Percentiles rank a stretch among this genome's conserved stretches.
Evolutionary conservation across 164 flowering plant species (phyloP).

Genomic region (Echeveria elegans): DNA sequence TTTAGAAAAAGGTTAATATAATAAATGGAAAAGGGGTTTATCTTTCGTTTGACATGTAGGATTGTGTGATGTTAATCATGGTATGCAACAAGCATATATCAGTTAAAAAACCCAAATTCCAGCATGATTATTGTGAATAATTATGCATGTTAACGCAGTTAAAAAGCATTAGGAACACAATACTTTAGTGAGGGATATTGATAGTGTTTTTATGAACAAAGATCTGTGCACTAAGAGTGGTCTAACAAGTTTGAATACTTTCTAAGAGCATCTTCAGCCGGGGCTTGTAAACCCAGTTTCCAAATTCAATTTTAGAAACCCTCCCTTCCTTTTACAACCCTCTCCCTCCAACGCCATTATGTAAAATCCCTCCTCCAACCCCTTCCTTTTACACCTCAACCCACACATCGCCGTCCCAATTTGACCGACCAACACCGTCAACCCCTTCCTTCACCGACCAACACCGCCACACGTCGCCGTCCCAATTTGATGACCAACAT

Average conservation of each 20-base stretch:
- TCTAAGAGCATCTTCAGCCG: too few relatives aligned
- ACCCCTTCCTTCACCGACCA: too few relatives aligned
- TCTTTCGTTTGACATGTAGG: background rate
- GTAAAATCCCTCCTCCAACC: too few relatives aligned
- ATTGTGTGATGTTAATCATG: background rate
- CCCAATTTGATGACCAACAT: too few relatives aligned
- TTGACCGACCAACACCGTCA: too few relatives aligned
- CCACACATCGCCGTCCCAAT: too few relatives aligned
- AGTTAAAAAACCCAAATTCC: background rate
- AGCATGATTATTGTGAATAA: slow-evolving; percentile 4
- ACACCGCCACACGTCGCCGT: too few relatives aligned
- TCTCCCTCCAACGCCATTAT: too few relatives aligned
- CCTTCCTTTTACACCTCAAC: too few relatives aligned
- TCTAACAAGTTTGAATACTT: background rate
- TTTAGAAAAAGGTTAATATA: background rate
- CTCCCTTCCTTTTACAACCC: too few relatives aligned
- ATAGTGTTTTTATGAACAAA: background rate
- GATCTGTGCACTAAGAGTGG: background rate
- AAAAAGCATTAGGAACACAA: background rate
- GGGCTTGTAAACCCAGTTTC: too few relatives aligned
- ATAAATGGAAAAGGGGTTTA: background rate
- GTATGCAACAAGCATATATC: background rate
- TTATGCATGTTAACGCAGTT: background rate
- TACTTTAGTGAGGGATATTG: background rate
- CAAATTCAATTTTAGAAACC: too few relatives aligned